Evolutionary conservation across 352 stramenopile genomes (phyloP), one percentile per base, ranked within the genome.

Genomic region (Pythium myriotylum): DNA sequence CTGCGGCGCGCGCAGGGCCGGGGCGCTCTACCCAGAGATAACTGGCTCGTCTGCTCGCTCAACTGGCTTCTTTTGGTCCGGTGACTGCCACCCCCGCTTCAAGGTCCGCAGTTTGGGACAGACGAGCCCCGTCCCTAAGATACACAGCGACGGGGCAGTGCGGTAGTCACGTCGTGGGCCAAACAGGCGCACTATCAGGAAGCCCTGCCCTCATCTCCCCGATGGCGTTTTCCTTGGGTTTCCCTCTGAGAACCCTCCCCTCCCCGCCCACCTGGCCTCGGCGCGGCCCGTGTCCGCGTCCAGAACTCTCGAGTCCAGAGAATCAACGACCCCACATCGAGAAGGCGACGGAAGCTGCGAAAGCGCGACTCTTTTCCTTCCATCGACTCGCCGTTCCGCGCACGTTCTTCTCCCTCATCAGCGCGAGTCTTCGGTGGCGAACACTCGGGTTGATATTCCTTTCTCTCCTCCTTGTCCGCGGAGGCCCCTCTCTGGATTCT

Each of bases 301-400:
- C 41, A 23, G 19, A 48, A 27, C 17, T 42, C 29, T 37, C 24
- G 50, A 23, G 47, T 64, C 35, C 46, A 57, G 46, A 64, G 48
- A 45, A 32, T 17, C 50, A 35, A 35, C n/a, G 19, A 29, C 27
- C 24, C 20, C 42, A 33, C 23, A 47, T 19, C 27, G 40, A 32
- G 27, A 20, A 32, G 26, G 40, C 19, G 53, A 60, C 26, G 59
- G 64, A 69, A 54, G 62, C 54, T 47, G 24, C 47, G 26, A 48
- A 47, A 69, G n/a, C n/a, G n/a, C n/a, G n/a, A n/a, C n/a, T n/a
- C 53, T 39, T 59, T 69, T 69, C 62, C 52, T 69, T 69, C 62
- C 56, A 63, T 54, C 59, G 54, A 50, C 55, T 19, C 58, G 32
- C 8, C 43, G 45, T 62, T 62, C 53, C 57, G 13, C 24, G 56